Evolutionary conservation across 345 rosid genomes (phyloP), one percentile per base, ranked within the genome.

Genomic region (Murraya paniculata): DNA sequence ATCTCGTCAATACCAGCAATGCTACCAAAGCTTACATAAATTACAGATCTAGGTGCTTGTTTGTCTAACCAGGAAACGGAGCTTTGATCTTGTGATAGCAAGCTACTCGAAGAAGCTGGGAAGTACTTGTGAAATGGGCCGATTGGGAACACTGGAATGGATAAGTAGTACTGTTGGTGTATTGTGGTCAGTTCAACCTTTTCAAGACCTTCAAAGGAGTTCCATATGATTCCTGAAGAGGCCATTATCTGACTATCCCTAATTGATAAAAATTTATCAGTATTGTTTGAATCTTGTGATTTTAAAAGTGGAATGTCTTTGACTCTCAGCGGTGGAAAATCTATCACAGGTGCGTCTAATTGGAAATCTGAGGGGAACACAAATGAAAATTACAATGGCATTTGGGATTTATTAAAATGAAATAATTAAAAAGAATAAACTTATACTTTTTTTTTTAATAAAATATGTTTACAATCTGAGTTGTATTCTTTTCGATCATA

Each of bases 21-120:
- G 78, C 87, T 91, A 50, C 98, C 98, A 65, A 92, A 90, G 75
- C 94, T 90, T 27, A 80, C 87, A 66, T 92, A 92, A 35, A 89
- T 81, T 1, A 90, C 91, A 5, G 93, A 86, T 10, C 67, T 71
- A 0, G 81, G 78, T 18, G 79, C 80, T 73, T 89, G 93, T 53
- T 77, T 85, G 84, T 88, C 82, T 24, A 92, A 82, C 95, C 95
- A 94, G 10, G 83, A 61, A 6, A 82, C 81, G 87, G 82, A 86
- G 69, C 66, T 80, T 2, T 65, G 2, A 53, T 86, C 89, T 39
- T 82, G 76, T 11, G 68, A 62, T 30, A 83, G 24, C 62, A 80
- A 72, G 57, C 91, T 88, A 33, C 83, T 72, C 4, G 78, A 71
- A 61, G 81, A 36, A 18, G 81, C 80, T 16, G 82, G 65, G 68